phyloP scores from a whole-genome alignment of 306 rosid species.

The Cucurbita argyrosperma region DNA sequence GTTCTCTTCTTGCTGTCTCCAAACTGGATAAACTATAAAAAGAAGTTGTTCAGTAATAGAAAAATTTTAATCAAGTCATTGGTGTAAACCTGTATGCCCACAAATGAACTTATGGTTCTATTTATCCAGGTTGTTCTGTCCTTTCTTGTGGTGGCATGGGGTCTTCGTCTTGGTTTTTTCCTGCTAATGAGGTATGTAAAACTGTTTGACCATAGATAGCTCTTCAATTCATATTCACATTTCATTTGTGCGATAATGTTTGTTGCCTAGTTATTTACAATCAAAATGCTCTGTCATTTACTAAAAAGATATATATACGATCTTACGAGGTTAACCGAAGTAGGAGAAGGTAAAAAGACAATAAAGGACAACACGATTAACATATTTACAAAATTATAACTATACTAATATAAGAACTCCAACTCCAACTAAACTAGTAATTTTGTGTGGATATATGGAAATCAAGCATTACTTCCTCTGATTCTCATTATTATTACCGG shows the following conservation, averaged over 20 bases:
- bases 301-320: no score
- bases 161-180: slow-evolving; percentile 67
- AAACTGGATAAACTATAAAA: background rate
- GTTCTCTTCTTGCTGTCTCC: background rate
- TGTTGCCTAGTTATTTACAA: no score
- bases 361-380: no score
- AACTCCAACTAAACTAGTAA: background rate
- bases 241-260: background rate
- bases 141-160: slow-evolving; percentile 73
- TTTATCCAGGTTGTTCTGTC: slow-evolving; percentile 55
- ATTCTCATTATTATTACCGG: background rate
- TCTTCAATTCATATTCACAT: background rate
- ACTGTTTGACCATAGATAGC: background rate
- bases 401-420: no score
- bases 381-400: no score
- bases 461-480: background rate
- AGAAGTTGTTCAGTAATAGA: background rate
- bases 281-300: no score
- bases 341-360: no score
- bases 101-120: background rate
- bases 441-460: background rate
- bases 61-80: background rate
- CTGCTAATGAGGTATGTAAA: slow-evolving; percentile 50
- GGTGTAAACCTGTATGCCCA: background rate
- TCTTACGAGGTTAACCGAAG: no score